Evolutionary conservation across 805 yeast genomes (phyloP).

Genomic region (Scheffersomyces amazonensis): DNA sequence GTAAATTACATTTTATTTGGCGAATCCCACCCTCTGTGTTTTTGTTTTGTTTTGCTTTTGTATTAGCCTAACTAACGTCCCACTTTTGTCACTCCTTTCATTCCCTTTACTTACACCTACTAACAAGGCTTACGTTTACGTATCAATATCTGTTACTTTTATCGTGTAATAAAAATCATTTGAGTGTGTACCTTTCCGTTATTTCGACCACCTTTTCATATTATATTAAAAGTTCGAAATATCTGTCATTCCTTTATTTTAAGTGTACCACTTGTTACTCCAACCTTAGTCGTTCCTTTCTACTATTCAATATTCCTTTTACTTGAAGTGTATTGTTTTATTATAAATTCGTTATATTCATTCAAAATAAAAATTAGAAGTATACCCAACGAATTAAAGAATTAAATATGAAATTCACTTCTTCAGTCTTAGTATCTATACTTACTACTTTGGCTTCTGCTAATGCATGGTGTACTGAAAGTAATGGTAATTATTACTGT

Average conservation of each 20-base stretch:
- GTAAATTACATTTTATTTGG: neutral
- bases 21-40: too few species aligned
- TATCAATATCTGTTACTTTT: too few species aligned
- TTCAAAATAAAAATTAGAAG: neutral
- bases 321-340: too few species aligned
- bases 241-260: slow-evolving; percentile 1
- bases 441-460: slow-evolving; percentile 17
- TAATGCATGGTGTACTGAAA: slow-evolving; percentile 39
- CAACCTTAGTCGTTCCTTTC: slow-evolving; percentile 9
- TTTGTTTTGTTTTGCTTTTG: too few species aligned
- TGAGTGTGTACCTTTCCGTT: neutral
- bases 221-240: neutral
- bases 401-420: slow-evolving; percentile 19
- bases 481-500: slow-evolving; percentile 84
- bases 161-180: neutral
- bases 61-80: too few species aligned
- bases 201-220: neutral
- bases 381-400: neutral
- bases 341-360: too few species aligned
- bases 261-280: neutral
- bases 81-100: too few species aligned
- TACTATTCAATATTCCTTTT: neutral
- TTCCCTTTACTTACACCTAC: too few species aligned
- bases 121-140: too few species aligned
- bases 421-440: slow-evolving; percentile 18